Evolutionary conservation across 2,329 filamentous ascomycete species (phyloP), one percentile per base, ranked within the genome.

Genomic region (Aspergillus quadricinctus): DNA sequence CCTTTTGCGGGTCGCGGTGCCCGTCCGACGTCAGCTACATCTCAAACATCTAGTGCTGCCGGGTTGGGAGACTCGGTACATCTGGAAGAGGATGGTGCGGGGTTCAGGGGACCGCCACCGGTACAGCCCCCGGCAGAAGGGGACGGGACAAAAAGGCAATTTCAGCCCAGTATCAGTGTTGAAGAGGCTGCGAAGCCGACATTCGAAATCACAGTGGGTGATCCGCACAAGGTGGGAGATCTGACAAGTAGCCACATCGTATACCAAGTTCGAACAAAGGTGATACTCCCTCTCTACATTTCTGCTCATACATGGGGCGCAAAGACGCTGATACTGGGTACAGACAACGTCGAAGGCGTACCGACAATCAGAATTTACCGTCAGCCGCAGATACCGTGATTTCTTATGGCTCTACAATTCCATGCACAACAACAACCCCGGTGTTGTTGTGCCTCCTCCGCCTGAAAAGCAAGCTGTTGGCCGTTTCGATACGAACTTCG

Each of bases 321-420:
- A 31, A n/a, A 19, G 19, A 21, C 28, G 35, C 57, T 62, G 45
- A 62, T 27, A 19, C 49, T 62, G 53, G 65, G 53, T 31, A 5
- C 63, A 95, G 89, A 99, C 94, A 11, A 90, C 91, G 1, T 97
- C 93, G 40, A 97, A 97, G 78, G 94, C 92, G 52, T 99, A 97
- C 75, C 90, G 89, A 70, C 89, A 93, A 68, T 82, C 90, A 52
- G 92, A 96, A 69, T 97, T 99, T 69, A 88, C 91, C 55, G 94
- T 99, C 64, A 96, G 92, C 68, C 84, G 94, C 66, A 86, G 94
- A 69, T 99, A 97, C 75, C 88, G 92, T 57, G 94, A 99, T 76
- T 99, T 99, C 73, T 80, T 99, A 53, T 99, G 94, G 94, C 85
- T 99, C 28, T 99, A 99, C 75, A 97, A 88, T 65, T 91, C 92